These are phyloP conservation scores for Guadua angustifolia DNA, from an alignment of 176 grass and related monocot species.

Conservation along the genomic window DNA sequence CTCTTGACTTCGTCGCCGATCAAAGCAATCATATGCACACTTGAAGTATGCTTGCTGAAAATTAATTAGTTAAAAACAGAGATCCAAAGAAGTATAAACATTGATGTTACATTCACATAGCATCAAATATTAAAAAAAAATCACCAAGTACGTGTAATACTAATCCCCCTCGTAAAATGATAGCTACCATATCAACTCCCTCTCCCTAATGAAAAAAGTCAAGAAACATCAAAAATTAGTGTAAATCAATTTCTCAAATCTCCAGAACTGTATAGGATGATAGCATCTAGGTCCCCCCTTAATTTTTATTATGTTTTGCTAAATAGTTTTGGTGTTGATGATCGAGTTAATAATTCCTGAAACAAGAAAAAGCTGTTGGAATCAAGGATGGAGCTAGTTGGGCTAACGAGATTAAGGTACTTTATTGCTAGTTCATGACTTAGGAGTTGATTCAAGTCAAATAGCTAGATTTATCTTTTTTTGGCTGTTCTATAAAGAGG, in stretches of 20 bases:
- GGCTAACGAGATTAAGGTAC: no score
- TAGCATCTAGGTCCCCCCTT: no score
- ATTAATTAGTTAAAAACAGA: constrained; percentile 18
- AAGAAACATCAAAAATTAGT: neutral
- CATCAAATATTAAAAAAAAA: neutral
- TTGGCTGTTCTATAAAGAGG: no score
- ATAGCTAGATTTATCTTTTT: no score
- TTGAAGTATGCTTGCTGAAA: constrained; percentile 93
- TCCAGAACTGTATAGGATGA: neutral
- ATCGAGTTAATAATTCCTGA: no score
- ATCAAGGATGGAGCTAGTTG: no score
- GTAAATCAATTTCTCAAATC: neutral
- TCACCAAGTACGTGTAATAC: neutral
- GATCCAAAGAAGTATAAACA: no score
- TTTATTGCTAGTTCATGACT: no score
- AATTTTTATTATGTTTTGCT: no score
- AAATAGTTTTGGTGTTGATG: no score
- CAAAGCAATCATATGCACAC: constrained; percentile 94
- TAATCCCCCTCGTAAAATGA: neutral
- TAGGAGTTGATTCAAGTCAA: no score
- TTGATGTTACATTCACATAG: neutral
- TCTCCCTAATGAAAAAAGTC: neutral
- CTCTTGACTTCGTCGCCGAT: constrained; percentile 71
- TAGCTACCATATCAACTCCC: neutral
- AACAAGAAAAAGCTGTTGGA: no score